Conservation (phyloP, 805 yeast genomes). For the Schizosaccharomyces cryophilus region DNA sequence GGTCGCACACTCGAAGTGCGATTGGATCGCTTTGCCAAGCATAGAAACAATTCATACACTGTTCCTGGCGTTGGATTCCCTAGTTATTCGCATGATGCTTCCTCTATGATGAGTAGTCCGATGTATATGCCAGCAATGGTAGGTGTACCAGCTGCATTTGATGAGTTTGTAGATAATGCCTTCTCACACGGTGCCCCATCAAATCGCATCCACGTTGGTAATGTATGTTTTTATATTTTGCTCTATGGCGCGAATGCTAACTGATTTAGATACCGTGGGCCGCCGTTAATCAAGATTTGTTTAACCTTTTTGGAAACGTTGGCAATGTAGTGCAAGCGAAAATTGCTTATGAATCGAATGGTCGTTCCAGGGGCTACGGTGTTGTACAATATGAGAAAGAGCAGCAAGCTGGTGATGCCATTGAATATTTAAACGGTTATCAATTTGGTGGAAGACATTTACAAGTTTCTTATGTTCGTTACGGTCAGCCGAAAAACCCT, state of each 20-base stretch:
- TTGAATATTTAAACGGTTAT: constrained; percentile 51
- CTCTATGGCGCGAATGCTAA: neutral
- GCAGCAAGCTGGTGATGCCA: constrained; percentile 49
- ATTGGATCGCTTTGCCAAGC: constrained; percentile 26
- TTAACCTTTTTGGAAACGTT: constrained; percentile 63
- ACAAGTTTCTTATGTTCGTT: constrained; percentile 39
- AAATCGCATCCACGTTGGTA: neutral
- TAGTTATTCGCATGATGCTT: no score
- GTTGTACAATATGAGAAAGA: constrained; percentile 49
- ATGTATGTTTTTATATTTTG: neutral
- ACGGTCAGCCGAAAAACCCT: constrained; percentile 3
- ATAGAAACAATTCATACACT: neutral
- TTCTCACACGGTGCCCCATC: neutral
- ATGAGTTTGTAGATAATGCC: neutral
- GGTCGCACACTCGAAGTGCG: constrained; percentile 66
- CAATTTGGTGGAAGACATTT: constrained; percentile 64
- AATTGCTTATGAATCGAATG: constrained; percentile 33
- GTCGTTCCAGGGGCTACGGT: constrained; percentile 63
- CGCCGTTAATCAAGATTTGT: constrained; percentile 64
- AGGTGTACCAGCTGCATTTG: neutral
- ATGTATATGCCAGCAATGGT: neutral
- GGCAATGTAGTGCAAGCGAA: constrained; percentile 59
- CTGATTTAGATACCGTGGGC: constrained; percentile 38
- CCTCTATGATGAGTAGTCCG: neutral
- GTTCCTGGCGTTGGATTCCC: neutral